Base-by-base conservation (phyloP, 2,329 filamentous ascomycete species). In the Cryphonectria carpinicola region DNA sequence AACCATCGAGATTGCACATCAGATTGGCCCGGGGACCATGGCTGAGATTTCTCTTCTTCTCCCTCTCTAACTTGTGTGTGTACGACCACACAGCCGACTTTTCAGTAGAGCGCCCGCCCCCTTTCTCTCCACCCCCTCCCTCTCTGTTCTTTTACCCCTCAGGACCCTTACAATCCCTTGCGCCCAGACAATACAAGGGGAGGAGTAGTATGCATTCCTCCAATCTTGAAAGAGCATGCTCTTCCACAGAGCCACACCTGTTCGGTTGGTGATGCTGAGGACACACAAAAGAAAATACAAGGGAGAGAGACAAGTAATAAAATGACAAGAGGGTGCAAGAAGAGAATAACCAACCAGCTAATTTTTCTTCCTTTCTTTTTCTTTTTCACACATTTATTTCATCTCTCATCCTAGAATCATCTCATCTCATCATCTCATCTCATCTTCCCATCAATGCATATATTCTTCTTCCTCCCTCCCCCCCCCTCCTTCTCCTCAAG, bases 381-480 rank as follows among this genome's bases (percentile, higher is more conserved):
- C 46, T 17, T 17, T 28, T 65, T 43, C 37, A 61, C 46, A 49
- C 52, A 49, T 62, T 60, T 60, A 56, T 60, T 32, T 58, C 61
- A 7, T 62, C 43, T 63, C 35, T 66, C 70, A 56, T 61, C 54
- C 46, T 49, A 22, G 13, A 11, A 58, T 58, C 64, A 39, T 19
- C 35, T 32, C 64, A 46, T 66, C 32, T 54, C 65, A 32, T 65
- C 32, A 52, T 25, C 54, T 39, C 43, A 22, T 63, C 39, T 28
- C 46, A 19, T 49, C 46, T 49, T 49, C 32, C 56, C 25, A 64
- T 37, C n/a, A 14, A 54, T 19, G 41, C 56, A 54, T 68, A 63
- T 68, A 62, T 10, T 32, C 58, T 22, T 17, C 11, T 10, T 10
- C 41, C 19, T 17, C 56, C 25, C 17, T 10, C 41, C 19, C 25